Evolutionary conservation across 208 protist species (phyloP).

Genomic region (Paratrypanosoma confusum): DNA sequence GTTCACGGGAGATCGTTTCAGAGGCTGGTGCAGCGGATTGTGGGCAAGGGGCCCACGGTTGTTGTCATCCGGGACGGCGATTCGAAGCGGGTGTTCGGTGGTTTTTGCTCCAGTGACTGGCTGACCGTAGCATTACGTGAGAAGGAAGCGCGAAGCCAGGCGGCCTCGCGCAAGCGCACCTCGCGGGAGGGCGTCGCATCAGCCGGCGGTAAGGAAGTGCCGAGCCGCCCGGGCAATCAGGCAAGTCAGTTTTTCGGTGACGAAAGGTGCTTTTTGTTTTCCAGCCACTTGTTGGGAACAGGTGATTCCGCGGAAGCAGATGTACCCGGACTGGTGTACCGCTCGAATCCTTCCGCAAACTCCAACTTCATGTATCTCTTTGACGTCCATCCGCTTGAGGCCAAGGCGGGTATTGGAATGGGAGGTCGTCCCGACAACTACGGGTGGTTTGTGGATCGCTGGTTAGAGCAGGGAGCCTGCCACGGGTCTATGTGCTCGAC

Average conservation of each 20-base stretch:
- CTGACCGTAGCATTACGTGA: slow-evolving; percentile 35
- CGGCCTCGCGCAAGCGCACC: slow-evolving; percentile 31
- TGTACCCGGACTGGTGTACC: slow-evolving; percentile 14
- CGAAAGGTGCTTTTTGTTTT: slow-evolving; percentile 52
- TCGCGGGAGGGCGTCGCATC: slow-evolving; percentile 21
- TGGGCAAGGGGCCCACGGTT: slow-evolving; percentile 26
- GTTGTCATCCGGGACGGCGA: slow-evolving; percentile 32
- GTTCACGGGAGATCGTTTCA: slow-evolving; percentile 61
- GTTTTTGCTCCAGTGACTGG: slow-evolving; percentile 49
- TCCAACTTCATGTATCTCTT: slow-evolving; percentile 76
- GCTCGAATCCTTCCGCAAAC: slow-evolving; percentile 24
- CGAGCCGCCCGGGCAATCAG: slow-evolving; percentile 24
- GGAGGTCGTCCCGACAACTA: slow-evolving; percentile 46
- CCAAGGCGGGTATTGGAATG: slow-evolving; percentile 57
- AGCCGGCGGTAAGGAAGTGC: slow-evolving; percentile 2
- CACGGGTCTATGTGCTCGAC: slow-evolving; percentile 34
- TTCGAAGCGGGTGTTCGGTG: slow-evolving; percentile 28
- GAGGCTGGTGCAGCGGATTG: slow-evolving; percentile 27
- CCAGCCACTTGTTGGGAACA: background rate
- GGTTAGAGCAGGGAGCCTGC: slow-evolving; percentile 47
- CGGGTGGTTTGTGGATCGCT: slow-evolving; percentile 61
- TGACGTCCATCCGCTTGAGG: slow-evolving; percentile 34
- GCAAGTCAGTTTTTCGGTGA: slow-evolving; percentile 51
- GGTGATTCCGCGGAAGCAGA: background rate
- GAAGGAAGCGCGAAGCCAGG: slow-evolving; percentile 26